phyloP scores from a whole-genome alignment of 2,329 filamentous ascomycete species.

The Dothistroma septosporum region DNA sequence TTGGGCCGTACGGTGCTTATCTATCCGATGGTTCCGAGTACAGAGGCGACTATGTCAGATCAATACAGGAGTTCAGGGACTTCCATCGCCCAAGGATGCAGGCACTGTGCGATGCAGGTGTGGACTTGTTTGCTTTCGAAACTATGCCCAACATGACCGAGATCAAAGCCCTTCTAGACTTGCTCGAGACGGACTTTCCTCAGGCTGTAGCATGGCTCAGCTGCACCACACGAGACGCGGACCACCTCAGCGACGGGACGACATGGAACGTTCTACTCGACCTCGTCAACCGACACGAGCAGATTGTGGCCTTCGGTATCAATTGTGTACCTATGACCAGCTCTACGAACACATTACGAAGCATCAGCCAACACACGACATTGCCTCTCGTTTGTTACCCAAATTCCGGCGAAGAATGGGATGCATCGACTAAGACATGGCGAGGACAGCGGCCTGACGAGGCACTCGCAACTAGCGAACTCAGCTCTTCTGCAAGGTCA shows the following conservation, averaged over 20 bases:
- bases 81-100: constrained; percentile 45
- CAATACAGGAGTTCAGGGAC: constrained; percentile 32
- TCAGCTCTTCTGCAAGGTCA: constrained; percentile 13
- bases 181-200: constrained; percentile 40
- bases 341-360: constrained; percentile 34
- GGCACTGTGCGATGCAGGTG: constrained; percentile 40
- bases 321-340: constrained; percentile 43
- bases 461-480: constrained; percentile 28
- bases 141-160: constrained; percentile 44
- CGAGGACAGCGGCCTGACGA: constrained; percentile 23
- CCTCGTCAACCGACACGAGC: constrained; percentile 28
- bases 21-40: constrained; percentile 48
- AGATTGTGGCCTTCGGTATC: constrained; percentile 43
- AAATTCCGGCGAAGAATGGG: constrained; percentile 47
- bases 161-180: constrained; percentile 37
- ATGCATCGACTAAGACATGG: constrained; percentile 39
- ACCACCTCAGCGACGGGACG: constrained; percentile 43
- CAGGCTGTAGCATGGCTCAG: constrained; percentile 39
- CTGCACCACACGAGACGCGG: constrained; percentile 39
- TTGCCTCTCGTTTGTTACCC: constrained; percentile 40
- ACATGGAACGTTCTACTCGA: constrained; percentile 32
- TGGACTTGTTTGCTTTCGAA: constrained; percentile 45
- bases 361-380: constrained; percentile 31
- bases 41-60: constrained; percentile 39
- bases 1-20: constrained; percentile 48